Base-by-base conservation (phyloP, 2,329 filamentous ascomycete genomes). In the Pochonia chlamydosporia region DNA sequence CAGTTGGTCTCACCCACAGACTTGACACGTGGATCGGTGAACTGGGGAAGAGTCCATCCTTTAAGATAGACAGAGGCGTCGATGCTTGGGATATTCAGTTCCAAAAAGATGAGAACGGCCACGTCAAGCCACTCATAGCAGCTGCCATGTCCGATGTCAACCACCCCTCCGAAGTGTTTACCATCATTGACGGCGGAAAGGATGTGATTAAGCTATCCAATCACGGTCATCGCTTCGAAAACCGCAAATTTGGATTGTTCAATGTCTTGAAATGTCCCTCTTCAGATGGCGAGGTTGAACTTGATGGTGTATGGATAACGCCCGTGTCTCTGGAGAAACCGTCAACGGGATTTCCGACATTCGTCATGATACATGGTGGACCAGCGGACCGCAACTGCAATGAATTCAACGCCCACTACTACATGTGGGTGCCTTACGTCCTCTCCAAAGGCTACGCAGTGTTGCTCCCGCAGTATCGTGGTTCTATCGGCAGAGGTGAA, bases 381-480 rank as follows among this genome's bases (percentile, higher is more conserved):
- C 66, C 67, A 1, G 59, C 62, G 44, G 39, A 30, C 30, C 56
- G 63, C 26, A 47, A 53, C n/a, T 59, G 58, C 28, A 31, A 60
- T 30, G 14, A 14, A 5, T 69, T 70, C 47, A 56, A 65, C 33
- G 40, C 54, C 3, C n/a, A 51, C 0, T 36, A 33, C 25, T 56
- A 54, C 31, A 55, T 55, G 36, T 66, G 59, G 58, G 51, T 57
- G 1, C 59, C 64, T 2, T 59, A 58, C 14, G 52, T 69, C 9
- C 57, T 70, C 3, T 47, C 58, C 5, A 55, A 57, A 8, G 67
- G 68, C n/a, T 69, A 67, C 35, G 62, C 57, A 1, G 44, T 71
- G n/a, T 55, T 72, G 4, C 52, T 61, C 2, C 58, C 62, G 0
- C 65, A 71, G 46, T 71, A 71, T 41, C 64, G 67, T 11, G 69